phyloP scores from a whole-genome alignment of 1,139 yeast species.

The Suhomyces taliae region DNA sequence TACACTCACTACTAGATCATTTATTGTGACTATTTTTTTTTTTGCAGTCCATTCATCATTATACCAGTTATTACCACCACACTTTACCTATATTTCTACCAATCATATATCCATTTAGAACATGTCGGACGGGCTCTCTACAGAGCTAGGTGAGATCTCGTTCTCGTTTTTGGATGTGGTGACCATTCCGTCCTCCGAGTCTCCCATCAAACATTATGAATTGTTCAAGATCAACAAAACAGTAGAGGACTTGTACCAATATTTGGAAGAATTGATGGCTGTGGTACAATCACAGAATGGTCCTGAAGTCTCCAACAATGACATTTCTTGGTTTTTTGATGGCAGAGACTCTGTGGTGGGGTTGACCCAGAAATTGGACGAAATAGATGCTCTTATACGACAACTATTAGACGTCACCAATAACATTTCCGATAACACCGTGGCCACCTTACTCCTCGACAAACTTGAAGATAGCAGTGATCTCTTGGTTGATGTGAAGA shows the following conservation, averaged over 20 bases:
- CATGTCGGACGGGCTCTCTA: conserved; percentile 5
- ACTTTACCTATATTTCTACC: neutral
- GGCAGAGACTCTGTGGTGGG: conserved; percentile 45
- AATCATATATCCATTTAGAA: neutral
- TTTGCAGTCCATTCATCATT: too few relatives aligned
- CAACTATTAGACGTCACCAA: conserved; percentile 31
- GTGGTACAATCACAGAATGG: conserved; percentile 1
- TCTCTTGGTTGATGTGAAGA: conserved; percentile 41
- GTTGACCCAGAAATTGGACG: conserved; percentile 37
- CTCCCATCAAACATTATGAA: conserved; percentile 30
- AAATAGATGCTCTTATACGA: conserved; percentile 49
- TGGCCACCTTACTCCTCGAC: conserved; percentile 15
- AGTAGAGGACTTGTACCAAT: conserved; percentile 32
- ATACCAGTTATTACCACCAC: too few relatives aligned
- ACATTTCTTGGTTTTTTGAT: conserved; percentile 48
- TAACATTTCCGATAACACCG: conserved; percentile 31
- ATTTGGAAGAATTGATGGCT: conserved; percentile 20
- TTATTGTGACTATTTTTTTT: too few relatives aligned
- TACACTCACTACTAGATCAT: too few relatives aligned
- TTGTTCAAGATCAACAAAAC: conserved; percentile 31
- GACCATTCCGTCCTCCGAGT: conserved; percentile 20
- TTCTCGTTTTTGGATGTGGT: conserved; percentile 36
- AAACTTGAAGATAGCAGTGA: conserved; percentile 41
- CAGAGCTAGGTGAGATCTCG: conserved; percentile 6
- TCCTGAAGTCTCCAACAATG: conserved; percentile 4